phyloP scores from a whole-genome alignment of 2,329 filamentous ascomycete genomes.

The Graphilbum fragrans region DNA sequence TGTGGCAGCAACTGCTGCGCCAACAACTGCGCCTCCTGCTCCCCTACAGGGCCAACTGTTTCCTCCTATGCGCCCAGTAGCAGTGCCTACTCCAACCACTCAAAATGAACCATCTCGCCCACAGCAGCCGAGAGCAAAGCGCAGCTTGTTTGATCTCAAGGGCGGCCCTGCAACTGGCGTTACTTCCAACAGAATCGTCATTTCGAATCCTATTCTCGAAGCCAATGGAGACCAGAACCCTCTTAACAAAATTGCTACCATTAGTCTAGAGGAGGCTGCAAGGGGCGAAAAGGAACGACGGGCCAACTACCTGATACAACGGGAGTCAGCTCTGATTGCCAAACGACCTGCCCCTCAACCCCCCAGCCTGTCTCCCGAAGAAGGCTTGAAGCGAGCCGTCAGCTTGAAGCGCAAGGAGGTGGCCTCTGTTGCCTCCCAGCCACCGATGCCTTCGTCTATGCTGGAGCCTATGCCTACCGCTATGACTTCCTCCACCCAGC shows the following conservation, averaged over 20 bases:
- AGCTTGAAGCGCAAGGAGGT: conserved; percentile 27
- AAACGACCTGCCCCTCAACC: conserved; percentile 24
- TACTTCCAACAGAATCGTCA: conserved; percentile 24
- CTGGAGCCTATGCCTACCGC: conserved; percentile 20
- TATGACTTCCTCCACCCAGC: conserved; percentile 32
- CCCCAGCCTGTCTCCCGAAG: conserved; percentile 20
- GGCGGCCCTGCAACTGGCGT: conserved; percentile 14
- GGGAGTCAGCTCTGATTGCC: conserved; percentile 20
- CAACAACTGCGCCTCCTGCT: background rate
- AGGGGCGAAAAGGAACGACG: conserved; percentile 32
- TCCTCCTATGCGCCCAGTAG: conserved; percentile 23
- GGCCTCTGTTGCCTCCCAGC: conserved; percentile 12
- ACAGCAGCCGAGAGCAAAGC: conserved; percentile 14
- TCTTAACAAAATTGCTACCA: conserved; percentile 31
- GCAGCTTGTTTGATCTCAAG: conserved; percentile 15
- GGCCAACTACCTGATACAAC: conserved; percentile 16
- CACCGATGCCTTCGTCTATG: conserved; percentile 7
- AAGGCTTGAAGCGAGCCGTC: conserved; percentile 20
- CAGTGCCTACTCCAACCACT: conserved; percentile 8
- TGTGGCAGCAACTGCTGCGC: conserved; percentile 5
- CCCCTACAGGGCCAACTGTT: conserved; percentile 23
- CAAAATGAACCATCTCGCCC: background rate
- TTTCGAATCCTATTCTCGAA: conserved; percentile 37
- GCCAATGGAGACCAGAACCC: conserved; percentile 24
- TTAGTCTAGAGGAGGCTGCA: conserved; percentile 37